Percentiles rank a stretch among this genome's conserved stretches.
phyloP scores from a whole-genome alignment of 2,329 filamentous ascomycete species.

The Xylariales sp. region DNA sequence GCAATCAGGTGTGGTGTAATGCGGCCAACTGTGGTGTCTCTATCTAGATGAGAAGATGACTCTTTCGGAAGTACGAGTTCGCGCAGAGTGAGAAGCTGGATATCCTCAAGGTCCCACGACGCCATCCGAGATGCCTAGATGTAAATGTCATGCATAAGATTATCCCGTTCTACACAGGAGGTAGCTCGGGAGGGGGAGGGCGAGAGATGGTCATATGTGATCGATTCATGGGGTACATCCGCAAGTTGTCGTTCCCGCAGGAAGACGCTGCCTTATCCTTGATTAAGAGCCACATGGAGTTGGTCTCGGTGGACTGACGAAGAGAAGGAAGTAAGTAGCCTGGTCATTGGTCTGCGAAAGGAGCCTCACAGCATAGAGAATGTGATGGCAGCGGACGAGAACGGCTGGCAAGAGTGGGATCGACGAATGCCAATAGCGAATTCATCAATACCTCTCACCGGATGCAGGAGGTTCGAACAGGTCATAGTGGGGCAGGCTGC shows the following conservation, averaged over 20 bases:
- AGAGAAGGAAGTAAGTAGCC: no score
- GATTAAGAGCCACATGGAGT: no score
- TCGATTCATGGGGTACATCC: not conserved
- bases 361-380: no score
- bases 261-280: not conserved
- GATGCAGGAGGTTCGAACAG: no score
- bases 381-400: no score
- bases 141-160: not conserved
- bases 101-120: not conserved
- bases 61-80: not conserved
- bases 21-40: not conserved
- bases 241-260: not conserved
- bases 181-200: not conserved
- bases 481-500: no score
- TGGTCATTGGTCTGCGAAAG: no score
- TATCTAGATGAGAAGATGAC: not conserved
- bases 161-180: not conserved
- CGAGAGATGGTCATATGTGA: constrained; percentile 3
- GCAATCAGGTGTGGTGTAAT: not conserved
- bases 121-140: not conserved
- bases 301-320: no score
- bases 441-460: no score
- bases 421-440: no score
- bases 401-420: no score
- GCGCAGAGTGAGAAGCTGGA: not conserved